These are phyloP conservation scores for Picea abies DNA, from an alignment of 83 land plant species.

Conservation along the genomic window DNA sequence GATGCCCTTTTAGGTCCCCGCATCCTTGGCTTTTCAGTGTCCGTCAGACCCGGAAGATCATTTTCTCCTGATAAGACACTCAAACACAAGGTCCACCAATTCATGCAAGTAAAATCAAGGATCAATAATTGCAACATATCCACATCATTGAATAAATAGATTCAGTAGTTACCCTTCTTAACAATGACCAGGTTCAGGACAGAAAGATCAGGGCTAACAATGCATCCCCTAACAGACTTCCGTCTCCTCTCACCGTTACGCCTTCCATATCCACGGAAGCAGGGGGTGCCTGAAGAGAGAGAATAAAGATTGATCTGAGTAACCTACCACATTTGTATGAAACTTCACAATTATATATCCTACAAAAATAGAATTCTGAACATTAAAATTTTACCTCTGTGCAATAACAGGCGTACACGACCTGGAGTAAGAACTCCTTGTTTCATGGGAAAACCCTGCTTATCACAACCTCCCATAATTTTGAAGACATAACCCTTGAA, in stretches of 20 bases:
- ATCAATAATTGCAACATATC: no score
- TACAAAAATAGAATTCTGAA: no score
- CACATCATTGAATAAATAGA: no score
- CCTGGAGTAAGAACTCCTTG: conserved; percentile 79
- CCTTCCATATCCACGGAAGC: conserved; percentile 70
- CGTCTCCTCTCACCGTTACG: conserved; percentile 69
- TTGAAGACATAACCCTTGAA: conserved; percentile 79
- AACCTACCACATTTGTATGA: background rate
- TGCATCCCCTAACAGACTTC: conserved; percentile 72
- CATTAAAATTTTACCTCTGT: conserved; percentile 41
- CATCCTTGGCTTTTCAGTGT: conserved; percentile 80
- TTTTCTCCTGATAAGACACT: conserved; percentile 39
- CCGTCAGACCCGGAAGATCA: conserved; percentile 74
- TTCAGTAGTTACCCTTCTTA: conserved; percentile 37
- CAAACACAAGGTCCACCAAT: no score
- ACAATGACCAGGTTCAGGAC: conserved; percentile 62
- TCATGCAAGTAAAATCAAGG: no score
- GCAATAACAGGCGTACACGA: conserved; percentile 67
- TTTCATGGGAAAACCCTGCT: conserved; percentile 78
- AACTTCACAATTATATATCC: no score
- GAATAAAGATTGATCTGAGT: no score
- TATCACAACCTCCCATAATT: conserved; percentile 82
- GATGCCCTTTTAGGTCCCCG: conserved; percentile 76
- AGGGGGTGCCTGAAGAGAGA: conserved; percentile 37
- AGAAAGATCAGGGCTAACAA: conserved; percentile 66